These are phyloP conservation scores for Penicillium psychrosexuale DNA, from an alignment of 2,329 filamentous ascomycete species.

Conservation along the genomic window DNA sequence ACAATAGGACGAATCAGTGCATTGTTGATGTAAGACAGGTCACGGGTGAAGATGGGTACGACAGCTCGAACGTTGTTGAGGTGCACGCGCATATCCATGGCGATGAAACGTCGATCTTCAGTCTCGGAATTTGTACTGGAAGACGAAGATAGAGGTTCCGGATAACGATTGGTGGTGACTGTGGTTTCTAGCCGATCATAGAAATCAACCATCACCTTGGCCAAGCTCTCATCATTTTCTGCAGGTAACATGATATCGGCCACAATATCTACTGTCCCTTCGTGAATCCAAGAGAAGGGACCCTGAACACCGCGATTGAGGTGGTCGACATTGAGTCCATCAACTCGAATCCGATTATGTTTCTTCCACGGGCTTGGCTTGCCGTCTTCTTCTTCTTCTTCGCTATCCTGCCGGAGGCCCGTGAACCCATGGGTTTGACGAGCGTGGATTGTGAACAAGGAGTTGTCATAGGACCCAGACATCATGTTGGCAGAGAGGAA, in stretches of 20 bases:
- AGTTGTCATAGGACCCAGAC: conserved; percentile 92
- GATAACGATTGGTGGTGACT: conserved; percentile 71
- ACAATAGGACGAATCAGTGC: conserved; percentile 93
- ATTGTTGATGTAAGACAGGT: conserved; percentile 94
- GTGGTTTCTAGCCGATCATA: conserved; percentile 95
- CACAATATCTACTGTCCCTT: conserved; percentile 94
- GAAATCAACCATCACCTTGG: conserved; percentile 94
- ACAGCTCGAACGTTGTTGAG: conserved; percentile 91
- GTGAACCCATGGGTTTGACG: conserved; percentile 81
- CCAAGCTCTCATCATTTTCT: conserved; percentile 82
- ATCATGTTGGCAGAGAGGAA: conserved; percentile 94
- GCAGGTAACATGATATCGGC: conserved; percentile 92
- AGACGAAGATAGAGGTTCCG: conserved; percentile 17
- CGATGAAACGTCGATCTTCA: conserved; percentile 69
- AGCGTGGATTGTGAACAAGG: conserved; percentile 94
- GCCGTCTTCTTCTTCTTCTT: conserved; percentile 58
- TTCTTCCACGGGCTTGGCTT: conserved; percentile 85
- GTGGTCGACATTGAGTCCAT: conserved; percentile 91
- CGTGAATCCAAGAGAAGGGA: conserved; percentile 95
- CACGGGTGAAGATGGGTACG: conserved; percentile 86
- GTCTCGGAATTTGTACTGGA: conserved; percentile 25
- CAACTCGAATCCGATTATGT: conserved; percentile 86
- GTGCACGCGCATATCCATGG: conserved; percentile 93
- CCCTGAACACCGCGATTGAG: conserved; percentile 90
- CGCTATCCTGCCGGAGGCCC: conserved; percentile 58